A percentile compares a stretch with the other conserved stretches of the same genome.
Conservation (phyloP, 2,329 filamentous ascomycete species). For the Ascochyta clinopodiicola region DNA sequence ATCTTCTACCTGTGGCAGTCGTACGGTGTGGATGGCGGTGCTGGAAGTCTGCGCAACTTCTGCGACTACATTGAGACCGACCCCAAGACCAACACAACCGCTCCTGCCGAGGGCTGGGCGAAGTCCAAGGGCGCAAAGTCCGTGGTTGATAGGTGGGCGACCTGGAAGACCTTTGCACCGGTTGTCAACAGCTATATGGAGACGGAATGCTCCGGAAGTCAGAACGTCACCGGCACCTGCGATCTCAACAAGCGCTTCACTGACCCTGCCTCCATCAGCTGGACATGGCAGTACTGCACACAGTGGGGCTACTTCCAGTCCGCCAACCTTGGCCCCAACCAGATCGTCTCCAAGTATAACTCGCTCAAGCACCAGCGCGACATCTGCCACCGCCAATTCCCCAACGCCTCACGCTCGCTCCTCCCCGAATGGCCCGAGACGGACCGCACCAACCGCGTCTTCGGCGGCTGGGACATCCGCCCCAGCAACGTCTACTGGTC, state of each 20-base stretch:
- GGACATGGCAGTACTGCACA: constrained; percentile 62
- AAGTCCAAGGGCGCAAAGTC: constrained; percentile 50
- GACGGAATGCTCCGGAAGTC: constrained; percentile 50
- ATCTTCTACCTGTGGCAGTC: constrained; percentile 54
- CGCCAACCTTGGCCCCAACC: constrained; percentile 56
- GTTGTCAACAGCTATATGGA: constrained; percentile 50
- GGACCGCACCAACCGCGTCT: constrained; percentile 51
- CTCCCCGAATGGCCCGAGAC: constrained; percentile 53
- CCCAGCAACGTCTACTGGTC: constrained; percentile 61
- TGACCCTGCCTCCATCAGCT: constrained; percentile 51
- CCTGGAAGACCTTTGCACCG: constrained; percentile 47
- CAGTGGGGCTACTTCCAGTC: constrained; percentile 60
- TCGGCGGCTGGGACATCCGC: constrained; percentile 60
- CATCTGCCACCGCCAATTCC: constrained; percentile 58
- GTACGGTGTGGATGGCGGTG: constrained; percentile 50
- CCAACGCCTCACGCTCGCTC: constrained; percentile 47
- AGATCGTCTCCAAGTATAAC: constrained; percentile 57
- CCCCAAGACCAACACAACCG: constrained; percentile 42
- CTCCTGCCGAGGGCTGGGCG: constrained; percentile 52
- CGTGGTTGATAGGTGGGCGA: constrained; percentile 52
- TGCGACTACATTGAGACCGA: constrained; percentile 58
- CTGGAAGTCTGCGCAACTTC: constrained; percentile 48
- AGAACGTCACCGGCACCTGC: constrained; percentile 42
- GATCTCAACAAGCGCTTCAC: constrained; percentile 45
- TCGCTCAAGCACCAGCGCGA: constrained; percentile 53